A percentile compares a stretch with the other conserved stretches of the same genome.
Conservation (phyloP, 345 rosid genomes). For the Aquilaria sinensis region DNA sequence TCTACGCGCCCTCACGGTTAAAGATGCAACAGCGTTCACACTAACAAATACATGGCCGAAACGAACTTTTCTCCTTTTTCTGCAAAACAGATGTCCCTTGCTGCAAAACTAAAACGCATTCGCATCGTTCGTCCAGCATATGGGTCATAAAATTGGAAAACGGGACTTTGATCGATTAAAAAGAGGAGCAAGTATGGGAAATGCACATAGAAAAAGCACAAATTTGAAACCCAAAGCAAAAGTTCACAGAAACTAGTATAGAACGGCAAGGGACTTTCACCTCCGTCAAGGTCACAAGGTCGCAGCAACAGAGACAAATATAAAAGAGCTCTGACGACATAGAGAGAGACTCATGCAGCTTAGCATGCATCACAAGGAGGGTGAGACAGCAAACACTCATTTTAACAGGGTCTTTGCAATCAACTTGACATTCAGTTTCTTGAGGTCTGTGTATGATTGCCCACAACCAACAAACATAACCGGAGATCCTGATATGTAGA, state of each 20-base stretch:
- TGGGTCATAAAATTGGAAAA: too few relatives aligned
- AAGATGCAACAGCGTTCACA: too few relatives aligned
- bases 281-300: conserved; percentile 18
- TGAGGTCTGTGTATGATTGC: conserved; percentile 89
- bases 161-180: too few relatives aligned
- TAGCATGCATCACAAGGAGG: not conserved
- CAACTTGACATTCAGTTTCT: conserved; percentile 83
- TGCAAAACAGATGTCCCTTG: too few relatives aligned
- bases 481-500: conserved; percentile 90
- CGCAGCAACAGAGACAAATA: conserved; percentile 11
- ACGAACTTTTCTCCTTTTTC: too few relatives aligned
- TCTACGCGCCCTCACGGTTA: too few relatives aligned
- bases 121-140: too few relatives aligned
- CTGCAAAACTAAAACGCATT: too few relatives aligned
- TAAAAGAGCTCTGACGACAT: not conserved
- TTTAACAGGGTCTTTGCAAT: conserved; percentile 92
- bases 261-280: conserved; percentile 21
- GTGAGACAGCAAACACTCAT: conserved; percentile 29
- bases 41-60: too few relatives aligned
- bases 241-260: not conserved
- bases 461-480: conserved; percentile 99
- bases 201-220: too few relatives aligned
- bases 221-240: not conserved
- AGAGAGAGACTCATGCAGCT: conserved; percentile 4
- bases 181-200: too few relatives aligned